phyloP scores from a whole-genome alignment of 352 stramenopile genomes.

The Globisporangium megalacanthum region DNA sequence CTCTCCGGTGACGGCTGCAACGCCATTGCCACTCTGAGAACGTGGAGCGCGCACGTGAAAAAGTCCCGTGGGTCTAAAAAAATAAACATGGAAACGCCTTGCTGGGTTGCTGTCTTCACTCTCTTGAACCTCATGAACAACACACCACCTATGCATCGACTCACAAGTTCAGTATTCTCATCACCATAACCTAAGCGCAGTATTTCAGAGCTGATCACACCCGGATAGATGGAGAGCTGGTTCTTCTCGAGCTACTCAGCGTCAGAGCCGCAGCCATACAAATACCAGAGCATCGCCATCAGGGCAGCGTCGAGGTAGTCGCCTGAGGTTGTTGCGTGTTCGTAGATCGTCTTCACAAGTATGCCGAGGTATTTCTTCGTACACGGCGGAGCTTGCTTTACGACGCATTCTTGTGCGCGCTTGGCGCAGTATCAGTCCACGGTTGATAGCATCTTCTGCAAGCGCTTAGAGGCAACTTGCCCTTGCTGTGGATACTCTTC shows the following conservation, averaged over 20 bases:
- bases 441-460: neutral
- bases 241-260: constrained; percentile 16
- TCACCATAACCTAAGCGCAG: constrained; percentile 6
- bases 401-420: neutral
- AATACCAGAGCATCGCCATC: neutral
- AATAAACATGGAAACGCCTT: too few relatives aligned
- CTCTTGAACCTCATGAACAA: too few relatives aligned
- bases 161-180: constrained; percentile 12
- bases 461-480: neutral
- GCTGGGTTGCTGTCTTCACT: too few relatives aligned
- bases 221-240: constrained; percentile 13
- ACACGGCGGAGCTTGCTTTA: neutral
- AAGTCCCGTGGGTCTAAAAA: constrained; percentile 1
- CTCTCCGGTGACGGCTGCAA: constrained; percentile 6
- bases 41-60: constrained; percentile 10
- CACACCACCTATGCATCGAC: too few relatives aligned
- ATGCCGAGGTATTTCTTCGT: neutral
- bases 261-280: constrained; percentile 7
- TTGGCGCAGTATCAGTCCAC: constrained; percentile 1
- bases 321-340: neutral
- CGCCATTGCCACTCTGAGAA: constrained; percentile 7
- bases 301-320: constrained; percentile 2
- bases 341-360: neutral
- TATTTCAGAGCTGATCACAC: constrained; percentile 1
- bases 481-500: neutral